phyloP scores from a whole-genome alignment of 2,329 filamentous ascomycete genomes.

The Botrytis hyacinthi region DNA sequence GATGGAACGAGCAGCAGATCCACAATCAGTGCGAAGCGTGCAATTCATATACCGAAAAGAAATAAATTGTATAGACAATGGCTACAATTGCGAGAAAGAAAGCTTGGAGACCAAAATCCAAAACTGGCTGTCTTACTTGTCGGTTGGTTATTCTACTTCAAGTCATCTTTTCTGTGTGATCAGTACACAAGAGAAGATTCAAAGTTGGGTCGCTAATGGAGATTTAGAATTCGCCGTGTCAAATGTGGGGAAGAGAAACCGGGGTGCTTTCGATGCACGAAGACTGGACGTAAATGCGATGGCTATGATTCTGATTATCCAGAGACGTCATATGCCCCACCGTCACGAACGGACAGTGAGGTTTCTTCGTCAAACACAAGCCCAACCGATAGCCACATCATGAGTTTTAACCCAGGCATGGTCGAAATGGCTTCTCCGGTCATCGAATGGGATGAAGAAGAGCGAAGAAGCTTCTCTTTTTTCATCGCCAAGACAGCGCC shows the following conservation, averaged over 20 bases:
- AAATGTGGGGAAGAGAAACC: slow-evolving; percentile 38
- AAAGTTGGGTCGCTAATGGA: slow-evolving; percentile 3
- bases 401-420: neutral
- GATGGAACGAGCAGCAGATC: neutral
- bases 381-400: neutral
- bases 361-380: neutral
- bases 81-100: slow-evolving; percentile 26
- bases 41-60: neutral
- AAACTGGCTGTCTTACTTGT: slow-evolving; percentile 35
- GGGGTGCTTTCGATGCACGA: slow-evolving; percentile 34
- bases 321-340: neutral
- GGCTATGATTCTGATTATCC: slow-evolving; percentile 28
- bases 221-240: slow-evolving; percentile 33
- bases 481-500: slow-evolving; percentile 32
- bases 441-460: slow-evolving; percentile 6
- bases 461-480: slow-evolving; percentile 27
- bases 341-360: neutral
- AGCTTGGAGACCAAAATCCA: slow-evolving; percentile 34
- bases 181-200: neutral
- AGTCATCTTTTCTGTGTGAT: neutral
- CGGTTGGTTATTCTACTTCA: slow-evolving; percentile 27
- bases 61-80: neutral
- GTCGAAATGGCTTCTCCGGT: neutral
- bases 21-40: neutral
- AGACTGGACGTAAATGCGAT: slow-evolving; percentile 35